Percentiles rank a stretch among this genome's conserved stretches.
Evolutionary conservation across 1,284 basidiomycete genomes (phyloP).

Genomic region (Leccinum holopus): DNA sequence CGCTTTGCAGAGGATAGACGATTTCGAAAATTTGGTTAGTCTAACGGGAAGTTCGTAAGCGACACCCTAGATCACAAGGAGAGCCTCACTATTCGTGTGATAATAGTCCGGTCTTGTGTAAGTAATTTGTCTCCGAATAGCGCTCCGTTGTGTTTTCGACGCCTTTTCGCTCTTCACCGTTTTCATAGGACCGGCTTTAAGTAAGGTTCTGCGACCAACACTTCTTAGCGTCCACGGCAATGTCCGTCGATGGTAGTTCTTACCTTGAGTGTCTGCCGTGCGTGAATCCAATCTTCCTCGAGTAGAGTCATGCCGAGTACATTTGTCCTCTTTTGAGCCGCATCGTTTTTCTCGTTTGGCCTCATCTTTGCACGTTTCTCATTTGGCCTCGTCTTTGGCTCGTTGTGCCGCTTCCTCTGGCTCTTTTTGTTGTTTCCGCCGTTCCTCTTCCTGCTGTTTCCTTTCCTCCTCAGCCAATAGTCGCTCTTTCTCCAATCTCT

Average conservation of each 20-base stretch:
- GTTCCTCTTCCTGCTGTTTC: conserved; percentile 35
- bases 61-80: conserved; percentile 4
- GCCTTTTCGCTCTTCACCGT: conserved; percentile 65
- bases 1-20: conserved; percentile 41
- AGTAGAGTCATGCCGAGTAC: conserved; percentile 51
- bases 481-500: conserved; percentile 40
- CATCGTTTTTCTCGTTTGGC: no score
- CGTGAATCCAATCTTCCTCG: conserved; percentile 67
- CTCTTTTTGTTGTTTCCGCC: conserved; percentile 34
- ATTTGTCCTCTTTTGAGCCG: conserved; percentile 32
- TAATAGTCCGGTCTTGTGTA: conserved; percentile 75
- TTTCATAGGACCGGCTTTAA: conserved; percentile 78
- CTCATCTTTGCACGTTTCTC: conserved; percentile 24
- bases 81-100: conserved; percentile 68
- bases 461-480: conserved; percentile 34
- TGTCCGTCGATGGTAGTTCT: conserved; percentile 19
- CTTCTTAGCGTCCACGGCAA: conserved; percentile 27
- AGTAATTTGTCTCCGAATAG: conserved; percentile 80
- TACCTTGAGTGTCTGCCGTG: conserved; percentile 61
- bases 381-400: conserved; percentile 32
- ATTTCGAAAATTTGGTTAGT: conserved; percentile 63
- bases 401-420: conserved; percentile 39
- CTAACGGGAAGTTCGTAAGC: conserved; percentile 40
- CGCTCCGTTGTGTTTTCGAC: conserved; percentile 56
- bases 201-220: conserved; percentile 39